A percentile compares a stretch with the other conserved stretches of the same genome.
Conservation (phyloP, 1,139 yeast species). For the Magnusiomyces sp. region DNA sequence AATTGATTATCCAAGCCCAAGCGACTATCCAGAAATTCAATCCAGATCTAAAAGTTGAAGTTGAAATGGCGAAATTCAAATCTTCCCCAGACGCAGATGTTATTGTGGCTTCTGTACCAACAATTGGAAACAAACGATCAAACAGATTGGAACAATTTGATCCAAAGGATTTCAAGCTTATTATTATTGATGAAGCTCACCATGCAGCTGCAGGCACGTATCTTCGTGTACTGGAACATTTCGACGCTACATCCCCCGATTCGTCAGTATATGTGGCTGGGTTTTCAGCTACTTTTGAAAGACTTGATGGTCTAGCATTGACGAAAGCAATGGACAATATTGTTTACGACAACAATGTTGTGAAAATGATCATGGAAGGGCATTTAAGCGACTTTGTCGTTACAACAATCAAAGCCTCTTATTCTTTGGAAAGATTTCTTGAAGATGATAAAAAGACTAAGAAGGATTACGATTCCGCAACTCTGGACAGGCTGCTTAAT, state of each 20-base stretch:
- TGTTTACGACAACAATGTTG: constrained; percentile 58
- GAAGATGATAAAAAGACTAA: too few relatives aligned
- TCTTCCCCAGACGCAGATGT: constrained; percentile 45
- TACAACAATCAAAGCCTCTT: constrained; percentile 39
- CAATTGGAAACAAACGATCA: constrained; percentile 38
- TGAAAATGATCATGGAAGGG: constrained; percentile 59
- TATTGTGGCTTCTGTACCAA: constrained; percentile 69
- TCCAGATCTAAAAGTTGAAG: constrained; percentile 49
- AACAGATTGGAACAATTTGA: constrained; percentile 44
- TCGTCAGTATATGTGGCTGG: constrained; percentile 57
- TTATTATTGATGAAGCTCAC: constrained; percentile 89
- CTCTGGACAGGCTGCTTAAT: constrained; percentile 51
- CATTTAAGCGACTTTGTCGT: constrained; percentile 67
- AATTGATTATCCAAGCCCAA: constrained; percentile 66
- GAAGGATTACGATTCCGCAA: constrained; percentile 36
- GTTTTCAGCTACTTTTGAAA: constrained; percentile 70
- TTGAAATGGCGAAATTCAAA: constrained; percentile 60
- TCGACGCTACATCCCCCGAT: constrained; percentile 40
- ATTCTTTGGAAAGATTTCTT: too few relatives aligned
- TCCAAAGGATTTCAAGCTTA: constrained; percentile 54
- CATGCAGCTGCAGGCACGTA: constrained; percentile 79
- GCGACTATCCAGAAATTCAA: constrained; percentile 39
- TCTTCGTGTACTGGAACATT: constrained; percentile 44
- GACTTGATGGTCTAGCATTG: constrained; percentile 61
- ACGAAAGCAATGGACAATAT: constrained; percentile 61